Evolutionary conservation across 2,329 filamentous ascomycete species (phyloP), one percentile per base, ranked within the genome.

Genomic region (Plectosphaerella cucumerina): DNA sequence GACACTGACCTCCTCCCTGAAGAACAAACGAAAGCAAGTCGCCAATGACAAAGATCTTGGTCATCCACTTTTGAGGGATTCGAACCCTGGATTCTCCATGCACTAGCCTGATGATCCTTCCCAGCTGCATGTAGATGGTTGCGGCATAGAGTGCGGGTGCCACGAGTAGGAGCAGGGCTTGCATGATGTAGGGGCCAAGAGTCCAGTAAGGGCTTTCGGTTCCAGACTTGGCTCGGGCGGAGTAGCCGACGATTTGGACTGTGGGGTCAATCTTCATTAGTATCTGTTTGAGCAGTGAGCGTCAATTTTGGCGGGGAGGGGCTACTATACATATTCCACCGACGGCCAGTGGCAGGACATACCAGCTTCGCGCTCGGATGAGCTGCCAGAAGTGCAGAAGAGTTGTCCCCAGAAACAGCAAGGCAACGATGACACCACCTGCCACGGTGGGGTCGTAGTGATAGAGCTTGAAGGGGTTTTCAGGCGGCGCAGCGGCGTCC

Each of bases 11-110:
- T 21, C 17, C 37, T 26, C 42, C 37, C 20, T 58, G 56, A 4
- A 65, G 56, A 11, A 64, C 46, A n/a, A 80, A 74, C 3, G 71
- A 75, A 1, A 78, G 41, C 1, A 80, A 62, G 53, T 81, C 77
- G 8, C 75, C 76, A 3, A 65, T 54, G 2, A 81, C 75, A 52
- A 80, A 81, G 33, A 79, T 62, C 52, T 73, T 75, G 2, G 77
- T 79, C 31, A 80, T 58, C 69, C 70, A 75, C n/a, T 51, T 64
- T 0, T 68, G 61, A 1, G 63, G 62, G 23, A 81, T 71, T 15
- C 76, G 54, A 0, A 75, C 72, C 45, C 69, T 62, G 0, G 64
- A 50, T 17, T 67, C 66, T 4, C 70, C 74, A 17, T 73, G 60
- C 1, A 70, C 58, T n/a, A 68, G 62, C 3, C 50, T 46, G 15